Conservation (phyloP, 345 rosid genomes). For the Turritis glabra region DNA sequence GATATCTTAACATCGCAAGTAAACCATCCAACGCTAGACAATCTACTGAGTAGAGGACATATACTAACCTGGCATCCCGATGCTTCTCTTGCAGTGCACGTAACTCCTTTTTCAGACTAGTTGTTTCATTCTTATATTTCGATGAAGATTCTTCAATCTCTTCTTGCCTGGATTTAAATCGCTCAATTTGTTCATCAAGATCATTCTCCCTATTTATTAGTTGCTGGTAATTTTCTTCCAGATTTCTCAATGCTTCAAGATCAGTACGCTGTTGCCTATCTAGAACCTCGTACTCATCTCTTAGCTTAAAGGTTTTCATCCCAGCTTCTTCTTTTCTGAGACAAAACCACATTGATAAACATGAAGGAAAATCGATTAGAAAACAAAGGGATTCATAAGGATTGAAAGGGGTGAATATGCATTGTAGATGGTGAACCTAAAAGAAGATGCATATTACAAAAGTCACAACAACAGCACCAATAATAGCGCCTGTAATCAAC, state of each 20-base stretch:
- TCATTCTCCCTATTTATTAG: conserved; percentile 76
- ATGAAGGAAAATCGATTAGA: conserved; percentile 3
- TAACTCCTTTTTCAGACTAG: conserved; percentile 60
- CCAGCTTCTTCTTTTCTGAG: conserved; percentile 96
- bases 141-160: conserved; percentile 62
- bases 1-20: background rate
- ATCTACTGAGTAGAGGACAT: conserved; percentile 28
- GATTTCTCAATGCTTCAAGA: conserved; percentile 83
- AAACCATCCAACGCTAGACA: conserved; percentile 8
- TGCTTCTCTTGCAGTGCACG: conserved; percentile 77
- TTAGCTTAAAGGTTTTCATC: conserved; percentile 79
- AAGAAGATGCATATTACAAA: conserved; percentile 7
- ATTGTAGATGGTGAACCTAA: conserved; percentile 17
- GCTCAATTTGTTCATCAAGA: conserved; percentile 73
- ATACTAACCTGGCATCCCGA: conserved; percentile 66
- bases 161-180: conserved; percentile 62
- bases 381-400: conserved; percentile 14
- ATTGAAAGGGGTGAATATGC: conserved; percentile 9
- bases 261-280: conserved; percentile 93
- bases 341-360: conserved; percentile 24
- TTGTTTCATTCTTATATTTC: conserved; percentile 61
- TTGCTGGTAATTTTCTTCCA: conserved; percentile 94
- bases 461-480: conserved; percentile 8
- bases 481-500: background rate
- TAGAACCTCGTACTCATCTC: conserved; percentile 94